Base-by-base conservation (phyloP, 129 eudicot species). In the Smallanthus sonchifolius region DNA sequence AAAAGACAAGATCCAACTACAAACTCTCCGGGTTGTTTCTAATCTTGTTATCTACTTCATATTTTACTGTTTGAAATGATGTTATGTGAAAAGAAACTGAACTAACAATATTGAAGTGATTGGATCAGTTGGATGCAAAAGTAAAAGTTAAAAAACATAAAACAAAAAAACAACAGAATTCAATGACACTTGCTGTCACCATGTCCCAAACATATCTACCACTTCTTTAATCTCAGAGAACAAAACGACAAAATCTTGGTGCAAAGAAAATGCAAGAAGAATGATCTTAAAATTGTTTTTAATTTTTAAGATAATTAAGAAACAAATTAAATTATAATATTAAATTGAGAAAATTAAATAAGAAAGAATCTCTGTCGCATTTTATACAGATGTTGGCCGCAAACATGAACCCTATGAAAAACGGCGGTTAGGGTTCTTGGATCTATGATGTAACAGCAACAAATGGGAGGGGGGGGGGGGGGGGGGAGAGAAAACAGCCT, bases 91-190 rank as follows among this genome's bases (percentile, higher is more conserved):
- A 74, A 63, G 61, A 48, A 63, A 74, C 67, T 16, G 68, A 79
- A 79, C 72, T 77, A 78, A 77, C 68, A 45, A 72, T 67, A 83
- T 59, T 82, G 84, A 84, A 80, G 84, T 89, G 91, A 89, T 87
- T 78, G 82, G 70, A 83, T 88, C 70, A 78, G 88, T 83, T 81
- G 43, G 55, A 75, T 71, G 42, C 11, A 56, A 74, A 54, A 75
- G 76, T 49, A 16, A 67, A 73, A 78, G 82, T 72, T 30, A 70
- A 49, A 70, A 63, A 55, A 39, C 2, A 10, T 19, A 13, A 61
- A 30, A 55, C 32, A 15, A 72, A 30, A 55, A 43, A 15, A 72
- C 54, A 45, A 64, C 73, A 79, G 59, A 71, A 39, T 38, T 79
- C 74, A 72, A 72, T 63, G 78, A 72, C 83, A 64, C 37, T 79